Base-by-base conservation (phyloP, 2,329 filamentous ascomycete genomes). In the Paecilomyces formosus region DNA sequence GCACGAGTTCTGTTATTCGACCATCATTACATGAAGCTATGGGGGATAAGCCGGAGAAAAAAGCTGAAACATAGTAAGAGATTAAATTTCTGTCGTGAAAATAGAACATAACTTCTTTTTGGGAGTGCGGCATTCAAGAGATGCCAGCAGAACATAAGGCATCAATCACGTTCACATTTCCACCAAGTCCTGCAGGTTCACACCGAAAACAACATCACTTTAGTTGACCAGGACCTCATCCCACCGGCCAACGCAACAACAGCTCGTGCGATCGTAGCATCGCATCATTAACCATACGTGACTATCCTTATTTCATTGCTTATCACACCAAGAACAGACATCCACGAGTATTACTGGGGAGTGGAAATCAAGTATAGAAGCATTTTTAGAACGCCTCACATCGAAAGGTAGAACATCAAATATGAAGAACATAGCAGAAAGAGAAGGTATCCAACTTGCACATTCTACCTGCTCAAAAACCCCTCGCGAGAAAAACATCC, bases 381-480 rank as follows among this genome's bases (percentile, higher is more conserved):
- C n/a, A 52, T 52, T 52, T 11, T 52, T 52, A 52, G 9, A 52
- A 52, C 50, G 26, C 50, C 50, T 52, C 50, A 28, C 22, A 28
- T 52, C 50, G 50, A 52, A 26, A 52, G 26, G 11, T 24, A 52
- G 50, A 52, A 28, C 12, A 24, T 28, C n/a, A 52, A 52, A 52
- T 52, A 28, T 52, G 26, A 28, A 52, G 50, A 52, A 52, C 50
- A 52, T 52, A 52, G 26, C 50, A 28, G 50, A 28, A 24, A 52
- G 26, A 28, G 50, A 24, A 24, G 22, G 26, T 13, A 28, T 52
- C 50, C 50, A 52, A 62, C 57, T 59, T 60, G 58, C 62, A 60
- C 61, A 56, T 63, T 64, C 60, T 63, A 60, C 58, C 57, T 61
- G 63, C 62, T 60, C 50, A 52, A 52, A 52, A 15, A 21, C 55